Conservation (phyloP, 2,329 filamentous ascomycete species). For the Fusarium sp. region DNA sequence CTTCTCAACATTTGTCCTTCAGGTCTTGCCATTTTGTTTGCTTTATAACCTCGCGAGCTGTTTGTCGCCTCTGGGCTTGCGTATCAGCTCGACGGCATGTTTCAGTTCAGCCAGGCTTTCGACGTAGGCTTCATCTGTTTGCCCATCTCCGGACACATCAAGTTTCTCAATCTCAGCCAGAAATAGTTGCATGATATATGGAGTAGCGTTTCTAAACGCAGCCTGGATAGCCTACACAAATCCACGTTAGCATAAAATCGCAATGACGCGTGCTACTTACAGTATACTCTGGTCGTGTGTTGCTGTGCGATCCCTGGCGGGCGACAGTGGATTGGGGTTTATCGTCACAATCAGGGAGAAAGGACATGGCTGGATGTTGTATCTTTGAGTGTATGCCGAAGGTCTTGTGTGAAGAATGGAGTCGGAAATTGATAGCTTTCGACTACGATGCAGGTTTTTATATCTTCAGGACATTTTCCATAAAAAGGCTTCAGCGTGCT, state of each 20-base stretch:
- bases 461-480: too few species aligned
- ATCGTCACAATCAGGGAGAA: too few species aligned
- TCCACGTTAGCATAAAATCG: fast-evolving
- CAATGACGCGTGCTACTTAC: neutral
- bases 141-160: neutral
- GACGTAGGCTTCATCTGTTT: neutral
- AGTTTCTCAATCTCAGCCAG: neutral
- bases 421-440: too few species aligned
- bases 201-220: neutral
- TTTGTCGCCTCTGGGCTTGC: neutral
- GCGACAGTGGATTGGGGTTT: too few species aligned
- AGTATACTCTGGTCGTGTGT: fast-evolving
- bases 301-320: fast-evolving
- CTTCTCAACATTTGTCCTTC: neutral
- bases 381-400: neutral
- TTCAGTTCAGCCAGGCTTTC: neutral
- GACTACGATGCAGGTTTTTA: too few species aligned
- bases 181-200: neutral
- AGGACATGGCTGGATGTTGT: fast-evolving
- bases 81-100: neutral
- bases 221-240: neutral
- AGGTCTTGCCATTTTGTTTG: fast-evolving
- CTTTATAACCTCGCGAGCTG: neutral
- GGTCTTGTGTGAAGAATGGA: neutral
- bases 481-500: too few species aligned